Evolutionary conservation across 345 rosid species (phyloP), one percentile per base, ranked within the genome.

Genomic region (Rhizophora apiculata): DNA sequence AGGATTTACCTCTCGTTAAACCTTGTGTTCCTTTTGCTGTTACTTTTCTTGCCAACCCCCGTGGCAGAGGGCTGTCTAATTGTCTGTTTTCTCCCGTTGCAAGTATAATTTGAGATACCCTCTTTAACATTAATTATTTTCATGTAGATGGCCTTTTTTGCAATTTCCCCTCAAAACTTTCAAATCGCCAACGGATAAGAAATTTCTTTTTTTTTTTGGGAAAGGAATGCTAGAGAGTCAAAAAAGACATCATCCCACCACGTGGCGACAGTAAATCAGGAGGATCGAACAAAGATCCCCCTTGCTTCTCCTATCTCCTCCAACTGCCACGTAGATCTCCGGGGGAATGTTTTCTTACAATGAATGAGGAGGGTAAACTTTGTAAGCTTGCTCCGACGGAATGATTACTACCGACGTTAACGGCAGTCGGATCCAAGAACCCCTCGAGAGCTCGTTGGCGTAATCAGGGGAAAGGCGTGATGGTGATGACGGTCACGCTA

Each of bases 271-370:
- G 3, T 11, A 15, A 43, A 43, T 43, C 27, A 24, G 27, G 5
- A 55, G 60, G 29, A 55, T 29, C 62, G 9, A 27, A 29, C 31
- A 58, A 27, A 29, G 34, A 24, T 29, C 20, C 31, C 6, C 19
- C 26, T 29, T 30, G 11, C 36, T 57, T 27, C 57, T 53, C 8
- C 7, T 27, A 5, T 13, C 2, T 15, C 19, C 4, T 15, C 62
- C 62, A 59, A 61, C 13, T 20, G 64, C 48, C 64, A 61, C 64
- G 64, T 61, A 34, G 6, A 31, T 34, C 24, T 61, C 11, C 11
- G 27, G 34, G 43, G 16, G 43, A 61, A 34, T 61, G 19, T 61
- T 34, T 6, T 43, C 4, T 8, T 8, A 16, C 27, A 34, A 57
- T 57, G 18, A 57, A 43, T 11, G 16, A 27, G 26, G 26, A 26